These are phyloP conservation scores for Scorias spongiosa DNA, from an alignment of 2,329 filamentous ascomycete genomes.

Conservation along the genomic window DNA sequence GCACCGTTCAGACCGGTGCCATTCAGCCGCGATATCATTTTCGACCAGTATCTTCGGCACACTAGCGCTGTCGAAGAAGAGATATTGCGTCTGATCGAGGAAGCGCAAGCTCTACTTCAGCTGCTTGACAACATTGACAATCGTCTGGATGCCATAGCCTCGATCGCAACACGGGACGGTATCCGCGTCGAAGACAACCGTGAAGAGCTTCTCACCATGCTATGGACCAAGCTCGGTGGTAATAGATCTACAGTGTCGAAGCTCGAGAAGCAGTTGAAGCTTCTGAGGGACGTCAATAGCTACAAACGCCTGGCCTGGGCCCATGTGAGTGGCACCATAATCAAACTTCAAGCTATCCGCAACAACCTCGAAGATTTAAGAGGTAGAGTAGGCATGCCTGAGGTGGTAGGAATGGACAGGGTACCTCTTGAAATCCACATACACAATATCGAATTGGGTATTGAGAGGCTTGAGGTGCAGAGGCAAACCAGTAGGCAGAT, in stretches of 20 bases:
- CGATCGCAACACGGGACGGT: constrained; percentile 50
- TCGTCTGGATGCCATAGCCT: constrained; percentile 53
- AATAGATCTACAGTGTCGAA: constrained; percentile 47
- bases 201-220: constrained; percentile 49
- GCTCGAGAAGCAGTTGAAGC: constrained; percentile 45
- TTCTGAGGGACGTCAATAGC: constrained; percentile 49
- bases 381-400: constrained; percentile 53
- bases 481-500: constrained; percentile 33
- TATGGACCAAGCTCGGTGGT: constrained; percentile 63
- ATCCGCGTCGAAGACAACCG: constrained; percentile 42
- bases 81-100: constrained; percentile 50
- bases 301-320: constrained; percentile 52
- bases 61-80: constrained; percentile 54
- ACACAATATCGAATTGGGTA: constrained; percentile 55
- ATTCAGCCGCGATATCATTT: constrained; percentile 45
- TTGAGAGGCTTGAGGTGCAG: constrained; percentile 54
- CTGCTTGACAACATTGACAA: constrained; percentile 54
- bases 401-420: constrained; percentile 37
- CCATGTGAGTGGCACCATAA: constrained; percentile 53
- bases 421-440: constrained; percentile 61
- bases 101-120: constrained; percentile 52
- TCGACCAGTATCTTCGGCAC: constrained; percentile 63
- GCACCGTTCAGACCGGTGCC: constrained; percentile 47
- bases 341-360: constrained; percentile 60
- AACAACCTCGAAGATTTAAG: constrained; percentile 55